Conservation (phyloP, 75 land plant species). For the Pseudotsuga menziesii region DNA sequence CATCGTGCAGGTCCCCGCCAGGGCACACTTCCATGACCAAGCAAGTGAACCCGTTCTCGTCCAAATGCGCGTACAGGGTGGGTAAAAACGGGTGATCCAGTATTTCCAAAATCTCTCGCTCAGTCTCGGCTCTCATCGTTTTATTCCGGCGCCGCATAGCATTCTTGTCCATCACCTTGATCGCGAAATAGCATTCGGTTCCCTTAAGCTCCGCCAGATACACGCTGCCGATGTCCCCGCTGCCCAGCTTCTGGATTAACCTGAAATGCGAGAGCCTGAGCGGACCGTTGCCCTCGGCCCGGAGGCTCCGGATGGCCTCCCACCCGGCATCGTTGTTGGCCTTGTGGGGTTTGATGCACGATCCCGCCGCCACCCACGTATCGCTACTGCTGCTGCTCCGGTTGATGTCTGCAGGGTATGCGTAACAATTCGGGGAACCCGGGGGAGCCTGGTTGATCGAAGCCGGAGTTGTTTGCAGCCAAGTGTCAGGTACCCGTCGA, state of each 20-base stretch:
- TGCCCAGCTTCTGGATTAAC: constrained; percentile 54
- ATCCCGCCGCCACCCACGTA: background rate
- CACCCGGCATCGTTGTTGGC: constrained; percentile 3
- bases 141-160: constrained; percentile 61
- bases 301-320: constrained; percentile 13
- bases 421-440: background rate
- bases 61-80: constrained; percentile 75
- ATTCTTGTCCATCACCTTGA: constrained; percentile 87
- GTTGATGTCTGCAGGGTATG: background rate
- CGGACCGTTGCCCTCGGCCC: constrained; percentile 1
- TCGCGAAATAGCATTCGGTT: constrained; percentile 41
- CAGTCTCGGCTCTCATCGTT: constrained; percentile 67
- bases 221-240: constrained; percentile 78
- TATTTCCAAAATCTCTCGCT: constrained; percentile 70
- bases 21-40: constrained; percentile 81
- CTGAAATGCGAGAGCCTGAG: constrained; percentile 48
- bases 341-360: background rate
- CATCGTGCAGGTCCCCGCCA: constrained; percentile 71
- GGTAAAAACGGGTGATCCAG: constrained; percentile 82
- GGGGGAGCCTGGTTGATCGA: background rate
- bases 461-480: background rate
- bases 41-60: constrained; percentile 72
- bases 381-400: constrained; percentile 1
- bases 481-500: background rate
- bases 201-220: constrained; percentile 57